Conservation (phyloP, 2,329 filamentous ascomycete species). For the Fonsecaea pedrosoi region DNA sequence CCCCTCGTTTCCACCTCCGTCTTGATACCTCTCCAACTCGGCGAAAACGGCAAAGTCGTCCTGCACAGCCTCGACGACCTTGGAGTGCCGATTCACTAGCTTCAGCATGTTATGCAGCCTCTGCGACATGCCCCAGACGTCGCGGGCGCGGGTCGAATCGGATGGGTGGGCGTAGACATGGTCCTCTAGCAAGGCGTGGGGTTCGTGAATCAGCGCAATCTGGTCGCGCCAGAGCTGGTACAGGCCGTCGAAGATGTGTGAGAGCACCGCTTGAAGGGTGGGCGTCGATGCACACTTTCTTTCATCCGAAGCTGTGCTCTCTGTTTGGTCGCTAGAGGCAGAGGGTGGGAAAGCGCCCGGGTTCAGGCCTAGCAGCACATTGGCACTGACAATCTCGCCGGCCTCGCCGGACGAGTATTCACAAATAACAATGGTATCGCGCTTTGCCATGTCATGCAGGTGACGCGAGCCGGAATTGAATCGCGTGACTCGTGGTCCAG, state of each 20-base stretch:
- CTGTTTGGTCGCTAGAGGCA: background rate
- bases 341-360: background rate
- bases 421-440: constrained; percentile 26
- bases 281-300: background rate
- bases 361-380: constrained; percentile 18
- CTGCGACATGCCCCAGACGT: constrained; percentile 59
- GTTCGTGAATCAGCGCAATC: constrained; percentile 22
- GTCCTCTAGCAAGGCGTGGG: constrained; percentile 49
- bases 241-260: constrained; percentile 22
- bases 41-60: constrained; percentile 51
- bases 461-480: constrained; percentile 16
- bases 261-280: constrained; percentile 16
- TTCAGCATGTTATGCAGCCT: constrained; percentile 62
- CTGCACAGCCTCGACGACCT: constrained; percentile 51
- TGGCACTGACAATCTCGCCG: constrained; percentile 18
- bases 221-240: constrained; percentile 24
- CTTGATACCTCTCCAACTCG: constrained; percentile 49
- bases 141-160: constrained; percentile 59
- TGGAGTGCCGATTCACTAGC: constrained; percentile 55
- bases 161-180: constrained; percentile 62
- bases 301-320: no score
- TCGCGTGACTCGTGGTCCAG: constrained; percentile 11
- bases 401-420: constrained; percentile 23
- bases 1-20: background rate
- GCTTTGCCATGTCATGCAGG: constrained; percentile 18